These are phyloP conservation scores for Trichoderma sp. DNA, from an alignment of 2,329 filamentous ascomycete species.

Conservation along the genomic window DNA sequence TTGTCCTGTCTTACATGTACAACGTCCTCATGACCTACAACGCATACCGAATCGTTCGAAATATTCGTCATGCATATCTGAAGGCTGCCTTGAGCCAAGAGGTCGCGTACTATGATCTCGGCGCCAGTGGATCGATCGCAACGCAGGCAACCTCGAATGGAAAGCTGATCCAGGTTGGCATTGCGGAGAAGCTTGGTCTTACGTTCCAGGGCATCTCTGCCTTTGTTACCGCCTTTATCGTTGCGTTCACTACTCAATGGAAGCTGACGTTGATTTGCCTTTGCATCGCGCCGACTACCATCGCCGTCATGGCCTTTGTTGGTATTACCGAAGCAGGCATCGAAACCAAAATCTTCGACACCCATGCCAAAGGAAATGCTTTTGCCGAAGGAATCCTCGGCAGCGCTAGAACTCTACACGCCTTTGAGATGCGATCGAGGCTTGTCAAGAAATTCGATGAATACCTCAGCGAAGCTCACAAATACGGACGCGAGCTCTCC, in stretches of 20 bases:
- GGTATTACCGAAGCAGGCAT: constrained; percentile 29
- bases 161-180: constrained; percentile 41
- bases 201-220: constrained; percentile 39
- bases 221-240: constrained; percentile 38
- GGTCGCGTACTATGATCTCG: constrained; percentile 47
- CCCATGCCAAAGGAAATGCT: constrained; percentile 33
- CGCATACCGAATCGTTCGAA: constrained; percentile 49
- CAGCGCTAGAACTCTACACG: constrained; percentile 41
- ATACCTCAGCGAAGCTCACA: constrained; percentile 37
- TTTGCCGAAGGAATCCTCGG: constrained; percentile 38
- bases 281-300: constrained; percentile 28
- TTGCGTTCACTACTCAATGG: constrained; percentile 42
- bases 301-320: constrained; percentile 32
- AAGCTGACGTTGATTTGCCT: constrained; percentile 43
- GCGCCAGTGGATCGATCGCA: constrained; percentile 40
- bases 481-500: constrained; percentile 38
- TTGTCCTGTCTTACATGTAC: constrained; percentile 48
- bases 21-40: constrained; percentile 46
- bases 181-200: constrained; percentile 40
- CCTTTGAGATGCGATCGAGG: constrained; percentile 40
- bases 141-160: constrained; percentile 44
- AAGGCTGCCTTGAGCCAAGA: constrained; percentile 49
- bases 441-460: constrained; percentile 39
- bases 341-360: constrained; percentile 36
- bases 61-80: constrained; percentile 48